Conservation (phyloP, 2,329 filamentous ascomycete genomes). For the Delphinella strobiligena region DNA sequence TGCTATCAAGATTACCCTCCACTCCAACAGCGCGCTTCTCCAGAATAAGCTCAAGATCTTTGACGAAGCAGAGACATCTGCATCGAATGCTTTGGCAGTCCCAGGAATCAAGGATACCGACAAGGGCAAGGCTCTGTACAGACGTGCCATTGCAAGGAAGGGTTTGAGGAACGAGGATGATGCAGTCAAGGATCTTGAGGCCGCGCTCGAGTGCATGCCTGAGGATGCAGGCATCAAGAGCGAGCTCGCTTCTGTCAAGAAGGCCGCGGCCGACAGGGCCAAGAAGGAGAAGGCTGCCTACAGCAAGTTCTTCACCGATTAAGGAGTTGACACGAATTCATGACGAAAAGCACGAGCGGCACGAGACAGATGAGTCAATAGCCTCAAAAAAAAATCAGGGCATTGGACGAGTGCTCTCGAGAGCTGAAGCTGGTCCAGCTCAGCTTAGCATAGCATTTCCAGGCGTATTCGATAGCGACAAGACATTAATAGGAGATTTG, state of each 20-base stretch:
- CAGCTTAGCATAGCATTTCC: too few relatives aligned
- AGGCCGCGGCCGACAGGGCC: slow-evolving; percentile 56
- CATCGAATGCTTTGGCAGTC: slow-evolving; percentile 60
- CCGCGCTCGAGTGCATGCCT: slow-evolving; percentile 40
- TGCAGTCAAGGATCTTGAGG: slow-evolving; percentile 40
- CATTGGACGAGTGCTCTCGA: too few relatives aligned
- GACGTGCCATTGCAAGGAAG: slow-evolving; percentile 63
- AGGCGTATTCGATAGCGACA: too few relatives aligned
- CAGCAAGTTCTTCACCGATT: slow-evolving; percentile 74
- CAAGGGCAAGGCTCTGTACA: slow-evolving; percentile 79
- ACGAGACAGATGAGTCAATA: neutral
- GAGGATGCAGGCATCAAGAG: slow-evolving; percentile 61
- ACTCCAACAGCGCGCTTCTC: slow-evolving; percentile 80
- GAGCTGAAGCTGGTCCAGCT: too few relatives aligned
- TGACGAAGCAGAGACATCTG: slow-evolving; percentile 57
- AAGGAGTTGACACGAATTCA: too few relatives aligned
- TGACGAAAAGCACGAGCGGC: slow-evolving; percentile 1
- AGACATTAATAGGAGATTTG: too few relatives aligned
- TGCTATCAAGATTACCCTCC: slow-evolving; percentile 68
- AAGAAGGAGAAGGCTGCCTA: slow-evolving; percentile 89
- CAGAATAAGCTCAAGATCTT: slow-evolving; percentile 68
- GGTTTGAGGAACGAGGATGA: slow-evolving; percentile 75
- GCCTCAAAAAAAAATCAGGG: too few relatives aligned
- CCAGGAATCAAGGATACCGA: slow-evolving; percentile 57
- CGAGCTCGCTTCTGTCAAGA: slow-evolving; percentile 70